Percentiles rank a stretch among this genome's conserved stretches.
phyloP scores from a whole-genome alignment of 768 basidiomycete genomes.

The Mycena rebaudengoi region DNA sequence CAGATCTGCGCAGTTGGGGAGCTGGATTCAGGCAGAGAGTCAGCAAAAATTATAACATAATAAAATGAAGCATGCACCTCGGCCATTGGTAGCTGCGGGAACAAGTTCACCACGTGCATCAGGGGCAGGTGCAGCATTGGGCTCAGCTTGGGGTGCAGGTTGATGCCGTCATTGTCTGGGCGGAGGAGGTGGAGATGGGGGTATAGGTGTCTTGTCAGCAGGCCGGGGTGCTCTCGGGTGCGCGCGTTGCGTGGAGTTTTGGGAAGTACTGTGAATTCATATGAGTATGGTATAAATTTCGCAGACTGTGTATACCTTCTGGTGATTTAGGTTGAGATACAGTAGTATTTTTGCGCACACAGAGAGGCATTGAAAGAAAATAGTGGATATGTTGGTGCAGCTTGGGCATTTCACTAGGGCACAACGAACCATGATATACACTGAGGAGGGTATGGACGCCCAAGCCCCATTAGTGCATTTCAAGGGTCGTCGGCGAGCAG shows the following conservation, averaged over 20 bases:
- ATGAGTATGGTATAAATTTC: neutral
- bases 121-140: neutral
- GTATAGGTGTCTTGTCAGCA: slow-evolving; percentile 3
- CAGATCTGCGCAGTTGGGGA: neutral
- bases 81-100: neutral
- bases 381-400: neutral
- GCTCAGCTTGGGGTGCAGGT: neutral
- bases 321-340: neutral
- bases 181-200: neutral
- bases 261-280: neutral
- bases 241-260: neutral
- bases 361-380: neutral
- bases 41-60: neutral
- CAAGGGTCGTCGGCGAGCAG: neutral
- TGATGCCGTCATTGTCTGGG: neutral
- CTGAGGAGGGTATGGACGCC: neutral
- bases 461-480: neutral
- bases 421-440: neutral
- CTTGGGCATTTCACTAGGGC: neutral
- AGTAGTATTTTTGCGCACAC: neutral
- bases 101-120: neutral
- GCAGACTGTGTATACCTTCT: neutral
- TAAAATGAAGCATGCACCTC: neutral
- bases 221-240: neutral
- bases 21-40: neutral